Evolutionary conservation across 805 yeast species (phyloP).

Genomic region (Kodamaea hsintzibuensis): DNA sequence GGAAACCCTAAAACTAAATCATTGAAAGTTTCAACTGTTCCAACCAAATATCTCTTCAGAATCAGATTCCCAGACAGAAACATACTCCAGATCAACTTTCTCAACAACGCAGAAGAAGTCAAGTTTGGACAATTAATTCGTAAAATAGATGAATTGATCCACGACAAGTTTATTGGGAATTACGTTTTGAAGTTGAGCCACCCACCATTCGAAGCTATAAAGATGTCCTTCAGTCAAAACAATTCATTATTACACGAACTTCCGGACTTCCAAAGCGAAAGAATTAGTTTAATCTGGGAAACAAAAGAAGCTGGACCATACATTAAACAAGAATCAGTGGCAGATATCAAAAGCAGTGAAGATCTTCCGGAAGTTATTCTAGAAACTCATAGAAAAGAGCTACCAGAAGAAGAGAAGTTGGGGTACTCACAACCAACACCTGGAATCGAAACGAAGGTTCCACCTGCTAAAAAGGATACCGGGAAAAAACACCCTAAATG

Average conservation of each 20-base stretch:
- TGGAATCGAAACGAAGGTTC: not conserved
- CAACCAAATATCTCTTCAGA: conserved; percentile 32
- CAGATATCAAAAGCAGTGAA: conserved; percentile 21
- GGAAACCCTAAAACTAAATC: conserved; percentile 15
- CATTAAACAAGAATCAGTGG: conserved; percentile 18
- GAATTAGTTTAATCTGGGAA: conserved; percentile 40
- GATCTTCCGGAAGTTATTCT: conserved; percentile 39
- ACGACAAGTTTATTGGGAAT: conserved; percentile 26
- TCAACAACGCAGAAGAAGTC: conserved; percentile 19
- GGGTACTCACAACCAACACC: no score
- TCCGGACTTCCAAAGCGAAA: conserved; percentile 32
- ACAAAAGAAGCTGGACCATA: conserved; percentile 25
- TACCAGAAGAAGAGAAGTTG: conserved; percentile 29
- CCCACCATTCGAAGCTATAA: conserved; percentile 39
- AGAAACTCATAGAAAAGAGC: conserved; percentile 31
- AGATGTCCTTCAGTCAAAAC: conserved; percentile 29
- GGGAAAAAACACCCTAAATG: conserved; percentile 15
- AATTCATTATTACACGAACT: conserved; percentile 25
- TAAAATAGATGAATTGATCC: conserved; percentile 34
- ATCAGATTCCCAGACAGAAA: conserved; percentile 41
- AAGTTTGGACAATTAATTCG: conserved; percentile 40
- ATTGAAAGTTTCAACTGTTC: conserved; percentile 16
- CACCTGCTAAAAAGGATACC: not conserved
- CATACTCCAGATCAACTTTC: conserved; percentile 35
- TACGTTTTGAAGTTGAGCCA: conserved; percentile 35